Evolutionary conservation across 129 eudicot species (phyloP).

Genomic region (Tagetes patula): DNA sequence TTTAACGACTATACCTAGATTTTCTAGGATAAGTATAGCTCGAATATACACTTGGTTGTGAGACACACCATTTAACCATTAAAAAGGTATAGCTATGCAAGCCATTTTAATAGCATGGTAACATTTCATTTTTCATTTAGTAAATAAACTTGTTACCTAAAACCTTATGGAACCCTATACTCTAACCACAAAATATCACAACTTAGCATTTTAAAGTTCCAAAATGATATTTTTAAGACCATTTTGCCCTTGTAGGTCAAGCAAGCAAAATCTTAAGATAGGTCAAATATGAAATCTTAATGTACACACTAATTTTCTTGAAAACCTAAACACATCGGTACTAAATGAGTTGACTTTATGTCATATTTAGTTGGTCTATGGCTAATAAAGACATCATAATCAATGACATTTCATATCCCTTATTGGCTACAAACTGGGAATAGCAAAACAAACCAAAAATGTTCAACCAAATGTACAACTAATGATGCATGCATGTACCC

Average conservation of each 20-base stretch:
- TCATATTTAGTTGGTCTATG: conserved; percentile 31
- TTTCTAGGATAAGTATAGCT: too few species aligned
- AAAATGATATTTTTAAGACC: not conserved
- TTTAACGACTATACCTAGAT: too few species aligned
- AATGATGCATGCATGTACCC: conserved; percentile 40
- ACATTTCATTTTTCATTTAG: too few species aligned
- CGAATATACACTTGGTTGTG: too few species aligned
- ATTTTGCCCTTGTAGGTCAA: conserved; percentile 5
- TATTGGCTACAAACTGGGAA: conserved; percentile 33
- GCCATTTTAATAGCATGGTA: too few species aligned
- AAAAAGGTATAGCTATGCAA: too few species aligned
- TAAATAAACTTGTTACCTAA: too few species aligned
- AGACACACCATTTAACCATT: too few species aligned
- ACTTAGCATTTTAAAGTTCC: too few species aligned
- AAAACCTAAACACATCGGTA: conserved; percentile 35
- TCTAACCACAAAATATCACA: too few species aligned
- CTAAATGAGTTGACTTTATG: conserved; percentile 39
- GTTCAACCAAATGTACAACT: conserved; percentile 38
- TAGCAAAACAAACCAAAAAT: conserved; percentile 31
- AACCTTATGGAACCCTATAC: too few species aligned
- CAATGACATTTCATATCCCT: conserved; percentile 31
- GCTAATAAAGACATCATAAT: conserved; percentile 33
- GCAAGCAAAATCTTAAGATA: not conserved
- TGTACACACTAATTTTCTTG: conserved; percentile 35
- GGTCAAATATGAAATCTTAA: conserved; percentile 14